Evolutionary conservation across 1,284 basidiomycete genomes (phyloP).

Genomic region (Singerocomus inundabilis): DNA sequence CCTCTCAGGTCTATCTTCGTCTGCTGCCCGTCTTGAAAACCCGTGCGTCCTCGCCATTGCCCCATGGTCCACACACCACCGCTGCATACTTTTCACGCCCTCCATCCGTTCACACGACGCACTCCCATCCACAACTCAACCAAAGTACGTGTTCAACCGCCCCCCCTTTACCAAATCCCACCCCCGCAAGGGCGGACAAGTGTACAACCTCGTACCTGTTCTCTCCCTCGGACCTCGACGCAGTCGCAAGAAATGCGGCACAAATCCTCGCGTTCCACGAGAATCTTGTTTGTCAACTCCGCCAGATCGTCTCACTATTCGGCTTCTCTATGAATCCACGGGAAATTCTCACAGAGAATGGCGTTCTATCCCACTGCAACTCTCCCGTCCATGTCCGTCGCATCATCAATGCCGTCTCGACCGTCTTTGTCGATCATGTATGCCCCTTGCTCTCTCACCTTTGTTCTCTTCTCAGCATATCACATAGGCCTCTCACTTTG

Average conservation of each 20-base stretch:
- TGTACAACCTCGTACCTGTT: conserved; percentile 45
- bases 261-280: conserved; percentile 77
- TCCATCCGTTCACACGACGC: conserved; percentile 31
- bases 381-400: conserved; percentile 28
- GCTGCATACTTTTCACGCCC: conserved; percentile 37
- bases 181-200: conserved; percentile 38
- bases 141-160: neutral
- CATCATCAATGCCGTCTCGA: conserved; percentile 57
- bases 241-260: conserved; percentile 69
- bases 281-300: conserved; percentile 61
- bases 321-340: conserved; percentile 43
- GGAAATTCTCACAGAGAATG: conserved; percentile 17
- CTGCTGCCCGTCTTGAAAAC: conserved; percentile 32
- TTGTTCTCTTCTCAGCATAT: conserved; percentile 6
- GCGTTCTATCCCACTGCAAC: neutral
- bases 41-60: conserved; percentile 41
- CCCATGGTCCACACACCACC: conserved; percentile 35
- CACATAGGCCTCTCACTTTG: conserved; percentile 68
- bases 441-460: conserved; percentile 20
- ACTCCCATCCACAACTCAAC: conserved; percentile 21
- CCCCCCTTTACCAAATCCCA: neutral
- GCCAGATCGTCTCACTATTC: conserved; percentile 51
- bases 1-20: conserved; percentile 33
- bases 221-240: conserved; percentile 51
- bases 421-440: conserved; percentile 68